Evolutionary conservation across 2,329 filamentous ascomycete genomes (phyloP), one percentile per base, ranked within the genome.

Genomic region (Sphaerulina musiva): DNA sequence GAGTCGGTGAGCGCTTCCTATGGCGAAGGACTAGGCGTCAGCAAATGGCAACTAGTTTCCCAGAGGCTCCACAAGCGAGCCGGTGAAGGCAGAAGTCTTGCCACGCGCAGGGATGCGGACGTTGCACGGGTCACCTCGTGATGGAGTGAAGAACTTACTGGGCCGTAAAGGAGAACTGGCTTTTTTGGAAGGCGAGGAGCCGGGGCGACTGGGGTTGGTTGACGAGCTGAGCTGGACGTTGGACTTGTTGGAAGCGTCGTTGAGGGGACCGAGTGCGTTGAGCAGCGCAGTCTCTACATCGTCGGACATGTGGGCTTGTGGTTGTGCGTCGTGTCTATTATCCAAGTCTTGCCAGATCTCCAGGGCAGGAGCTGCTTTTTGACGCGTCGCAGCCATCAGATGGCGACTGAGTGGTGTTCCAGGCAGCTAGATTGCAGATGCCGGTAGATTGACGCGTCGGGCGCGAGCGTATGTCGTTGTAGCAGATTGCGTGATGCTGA

Each of bases 161-260:
- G 79, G 81, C 63, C 78, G 79, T 59, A 78, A 78, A 39, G 78
- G 84, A 45, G 84, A 83, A 58, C 80, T 79, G 53, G 62, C 76
- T 34, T 78, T 72, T 73, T 93, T 95, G 65, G 79, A 80, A 9
- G 87, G 89, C 51, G 88, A 95, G 54, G 78, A 78, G 66, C 76
- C 78, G 56, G 77, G 78, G 64, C 75, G 78, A 65, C 78, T 73
- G 26, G 26, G 26, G 26, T 50, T 39, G 63, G 75, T 69, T 51
- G 75, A 70, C 20, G 86, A 85, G 62, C 86, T 83, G 63, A 92
- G 78, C 53, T 84, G 73, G 63, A 85, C 78, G 70, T 87, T 87
- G 58, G 78, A 75, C 72, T 78, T 80, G 62, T 78, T 69, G 23
- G 74, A 73, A 63, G 73, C 70, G 69, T 75, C 72, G 61, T 68